phyloP scores from a whole-genome alignment of 768 basidiomycete genomes.

The Lentinula raphanica region DNA sequence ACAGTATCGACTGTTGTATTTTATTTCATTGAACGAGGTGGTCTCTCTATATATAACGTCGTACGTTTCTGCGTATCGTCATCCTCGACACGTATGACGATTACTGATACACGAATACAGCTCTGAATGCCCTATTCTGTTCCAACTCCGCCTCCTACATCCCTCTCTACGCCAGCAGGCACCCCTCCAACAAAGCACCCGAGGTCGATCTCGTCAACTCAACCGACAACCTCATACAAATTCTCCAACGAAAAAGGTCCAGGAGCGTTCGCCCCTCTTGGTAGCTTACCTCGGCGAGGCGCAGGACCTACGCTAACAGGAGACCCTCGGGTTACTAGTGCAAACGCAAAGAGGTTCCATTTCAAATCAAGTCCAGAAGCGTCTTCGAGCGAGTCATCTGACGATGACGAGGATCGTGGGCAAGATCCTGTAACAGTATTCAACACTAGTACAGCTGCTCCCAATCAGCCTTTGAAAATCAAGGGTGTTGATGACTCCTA shows the following conservation, averaged over 20 bases:
- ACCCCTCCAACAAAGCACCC: background rate
- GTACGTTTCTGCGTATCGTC: no score
- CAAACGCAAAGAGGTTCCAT: conserved; percentile 26
- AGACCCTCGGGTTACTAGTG: conserved; percentile 3
- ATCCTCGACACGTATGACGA: no score
- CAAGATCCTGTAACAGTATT: conserved; percentile 19
- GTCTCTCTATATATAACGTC: background rate
- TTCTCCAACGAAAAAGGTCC: conserved; percentile 33
- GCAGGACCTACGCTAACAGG: conserved; percentile 16
- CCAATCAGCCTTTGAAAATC: background rate
- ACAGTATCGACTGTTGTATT: background rate
- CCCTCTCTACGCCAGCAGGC: background rate
- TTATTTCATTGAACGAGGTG: background rate
- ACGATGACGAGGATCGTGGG: conserved; percentile 16
- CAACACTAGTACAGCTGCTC: no score
- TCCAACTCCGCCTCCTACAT: background rate
- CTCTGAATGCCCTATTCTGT: conserved; percentile 1
- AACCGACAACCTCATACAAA: background rate
- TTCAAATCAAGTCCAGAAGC: conserved; percentile 24
- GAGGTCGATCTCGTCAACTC: background rate
- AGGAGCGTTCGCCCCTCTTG: conserved; percentile 47
- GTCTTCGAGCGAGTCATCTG: conserved; percentile 13
- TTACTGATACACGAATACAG: no score
- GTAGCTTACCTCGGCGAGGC: conserved; percentile 38
- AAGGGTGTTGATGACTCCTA: conserved; percentile 14